phyloP scores from a whole-genome alignment of 257 asterid species.

The Gardenia jasminoides region DNA sequence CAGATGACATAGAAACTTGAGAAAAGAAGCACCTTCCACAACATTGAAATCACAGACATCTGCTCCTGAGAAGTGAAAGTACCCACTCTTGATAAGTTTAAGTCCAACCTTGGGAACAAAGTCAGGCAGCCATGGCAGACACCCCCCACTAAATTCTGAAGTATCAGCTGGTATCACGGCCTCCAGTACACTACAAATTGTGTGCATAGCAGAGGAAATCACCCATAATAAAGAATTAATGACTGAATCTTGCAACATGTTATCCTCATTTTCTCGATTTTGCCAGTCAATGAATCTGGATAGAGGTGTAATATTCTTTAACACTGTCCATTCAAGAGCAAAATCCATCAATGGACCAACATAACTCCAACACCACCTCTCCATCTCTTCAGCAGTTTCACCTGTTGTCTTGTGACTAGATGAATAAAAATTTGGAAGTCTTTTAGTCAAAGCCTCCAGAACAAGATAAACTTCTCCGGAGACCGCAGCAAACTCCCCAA shows the following conservation, averaged over 20 bases:
- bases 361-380: conserved; percentile 68
- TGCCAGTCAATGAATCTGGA: conserved; percentile 34
- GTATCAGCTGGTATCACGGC: conserved; percentile 58
- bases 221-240: conserved; percentile 59
- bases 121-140: conserved; percentile 84
- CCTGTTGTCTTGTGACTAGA: conserved; percentile 26
- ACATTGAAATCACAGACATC: conserved; percentile 19
- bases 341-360: conserved; percentile 64
- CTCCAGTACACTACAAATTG: conserved; percentile 66
- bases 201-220: conserved; percentile 67
- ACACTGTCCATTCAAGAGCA: conserved; percentile 66
- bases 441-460: conserved; percentile 61
- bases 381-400: conserved; percentile 38
- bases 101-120: conserved; percentile 82
- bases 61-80: conserved; percentile 39
- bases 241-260: conserved; percentile 38
- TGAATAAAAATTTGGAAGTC: conserved; percentile 71
- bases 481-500: conserved; percentile 65
- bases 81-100: conserved; percentile 51
- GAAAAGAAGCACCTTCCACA: conserved; percentile 43
- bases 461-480: conserved; percentile 76
- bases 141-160: conserved; percentile 28
- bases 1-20: conserved; percentile 51
- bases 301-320: conserved; percentile 42
- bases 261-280: conserved; percentile 27